Conservation (phyloP, 345 rosid species). For the Adansonia digitata region DNA sequence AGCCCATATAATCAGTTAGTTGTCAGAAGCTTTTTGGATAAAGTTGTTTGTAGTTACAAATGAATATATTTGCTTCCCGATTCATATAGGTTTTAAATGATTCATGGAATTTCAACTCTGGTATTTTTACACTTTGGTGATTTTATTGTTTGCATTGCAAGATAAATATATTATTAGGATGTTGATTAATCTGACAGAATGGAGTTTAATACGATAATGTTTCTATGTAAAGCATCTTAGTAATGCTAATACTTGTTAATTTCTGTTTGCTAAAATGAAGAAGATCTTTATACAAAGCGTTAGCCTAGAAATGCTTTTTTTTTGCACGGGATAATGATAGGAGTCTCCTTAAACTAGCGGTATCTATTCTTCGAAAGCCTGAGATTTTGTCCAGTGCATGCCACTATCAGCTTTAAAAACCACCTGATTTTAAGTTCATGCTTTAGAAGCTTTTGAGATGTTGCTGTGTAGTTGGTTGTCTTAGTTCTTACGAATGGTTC, state of each 20-base stretch:
- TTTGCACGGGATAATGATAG: neutral
- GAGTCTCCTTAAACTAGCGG: neutral
- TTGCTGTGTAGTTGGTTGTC: neutral
- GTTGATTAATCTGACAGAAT: neutral
- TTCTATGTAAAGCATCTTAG: neutral
- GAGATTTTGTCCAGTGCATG: neutral
- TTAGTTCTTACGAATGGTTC: neutral
- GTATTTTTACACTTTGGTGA: neutral
- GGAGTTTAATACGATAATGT: neutral
- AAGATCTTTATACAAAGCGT: neutral
- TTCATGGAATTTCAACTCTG: neutral
- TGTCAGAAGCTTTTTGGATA: neutral
- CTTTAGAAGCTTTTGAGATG: neutral
- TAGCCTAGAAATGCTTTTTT: conserved; percentile 8
- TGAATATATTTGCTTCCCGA: neutral
- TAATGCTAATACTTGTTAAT: neutral
- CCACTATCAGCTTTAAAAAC: neutral
- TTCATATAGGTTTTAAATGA: neutral
- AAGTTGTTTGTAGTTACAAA: conserved; percentile 2
- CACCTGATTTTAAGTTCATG: neutral
- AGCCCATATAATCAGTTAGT: neutral
- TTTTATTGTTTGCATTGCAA: neutral
- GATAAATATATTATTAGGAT: neutral
- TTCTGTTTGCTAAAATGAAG: neutral
- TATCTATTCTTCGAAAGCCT: neutral